These are phyloP conservation scores for Pholiota conissans DNA, from an alignment of 768 basidiomycete species.

Conservation along the genomic window DNA sequence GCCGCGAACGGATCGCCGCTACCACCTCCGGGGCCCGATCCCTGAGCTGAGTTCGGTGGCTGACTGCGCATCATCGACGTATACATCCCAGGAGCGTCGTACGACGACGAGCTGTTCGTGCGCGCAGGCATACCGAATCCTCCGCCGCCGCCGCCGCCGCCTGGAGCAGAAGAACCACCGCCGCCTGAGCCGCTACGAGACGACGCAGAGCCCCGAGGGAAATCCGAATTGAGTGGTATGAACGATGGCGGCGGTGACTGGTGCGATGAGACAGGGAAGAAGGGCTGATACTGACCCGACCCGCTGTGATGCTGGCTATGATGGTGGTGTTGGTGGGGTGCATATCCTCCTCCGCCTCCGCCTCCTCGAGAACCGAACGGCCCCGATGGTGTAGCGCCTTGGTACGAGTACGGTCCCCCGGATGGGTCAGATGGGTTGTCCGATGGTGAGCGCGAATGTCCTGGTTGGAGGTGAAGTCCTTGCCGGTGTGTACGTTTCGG, in stretches of 20 bases:
- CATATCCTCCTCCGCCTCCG: conserved; percentile 11
- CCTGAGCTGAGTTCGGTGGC: conserved; percentile 10
- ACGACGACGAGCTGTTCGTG: conserved; percentile 9
- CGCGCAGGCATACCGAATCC: conserved; percentile 13
- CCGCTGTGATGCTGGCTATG: conserved; percentile 19
- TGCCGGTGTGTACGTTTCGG: background rate
- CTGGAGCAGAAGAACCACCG: too few relatives aligned
- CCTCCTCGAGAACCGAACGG: conserved; percentile 6
- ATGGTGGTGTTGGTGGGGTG: conserved; percentile 3
- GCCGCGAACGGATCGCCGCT: conserved; percentile 21
- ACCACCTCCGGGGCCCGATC: conserved; percentile 13
- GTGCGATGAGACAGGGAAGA: conserved; percentile 26
- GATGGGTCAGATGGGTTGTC: conserved; percentile 15
- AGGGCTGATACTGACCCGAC: conserved; percentile 22
- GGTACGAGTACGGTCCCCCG: conserved; percentile 16
- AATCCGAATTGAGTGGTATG: conserved; percentile 32
- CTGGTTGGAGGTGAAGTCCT: conserved; percentile 10
- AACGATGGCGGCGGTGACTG: conserved; percentile 28
- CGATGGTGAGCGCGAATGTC: conserved; percentile 18
- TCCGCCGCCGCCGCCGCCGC: conserved; percentile 7
- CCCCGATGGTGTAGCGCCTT: conserved; percentile 4
- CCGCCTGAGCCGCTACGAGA: conserved; percentile 15
- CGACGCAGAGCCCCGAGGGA: conserved; percentile 15
- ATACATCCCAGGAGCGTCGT: conserved; percentile 15
- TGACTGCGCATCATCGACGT: conserved; percentile 12